phyloP scores from a whole-genome alignment of 768 basidiomycete genomes.

The Lanmaoa rubissima region DNA sequence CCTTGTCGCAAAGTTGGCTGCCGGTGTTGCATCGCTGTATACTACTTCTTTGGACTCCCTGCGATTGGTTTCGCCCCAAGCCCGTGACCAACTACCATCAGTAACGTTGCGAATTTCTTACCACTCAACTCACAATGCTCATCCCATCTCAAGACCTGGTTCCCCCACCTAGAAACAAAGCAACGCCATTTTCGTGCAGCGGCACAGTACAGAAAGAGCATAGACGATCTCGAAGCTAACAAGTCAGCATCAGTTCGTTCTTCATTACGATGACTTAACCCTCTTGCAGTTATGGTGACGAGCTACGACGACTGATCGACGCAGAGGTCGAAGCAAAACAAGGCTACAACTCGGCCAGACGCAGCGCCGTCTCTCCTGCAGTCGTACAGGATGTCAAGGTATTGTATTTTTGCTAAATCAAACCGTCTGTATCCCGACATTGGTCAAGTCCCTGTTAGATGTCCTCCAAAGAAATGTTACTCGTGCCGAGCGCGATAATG shows the following conservation, averaged over 20 bases:
- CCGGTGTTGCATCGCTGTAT: constrained; percentile 71
- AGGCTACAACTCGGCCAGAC: constrained; percentile 65
- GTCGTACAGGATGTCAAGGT: constrained; percentile 84
- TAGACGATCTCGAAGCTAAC: constrained; percentile 81
- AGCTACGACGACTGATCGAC: constrained; percentile 73
- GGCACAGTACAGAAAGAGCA: constrained; percentile 82
- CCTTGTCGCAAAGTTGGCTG: constrained; percentile 79
- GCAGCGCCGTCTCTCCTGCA: constrained; percentile 55
- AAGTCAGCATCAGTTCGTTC: constrained; percentile 41
- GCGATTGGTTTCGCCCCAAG: constrained; percentile 41
- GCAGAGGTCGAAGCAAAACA: constrained; percentile 68
- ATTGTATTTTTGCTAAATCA: background rate
- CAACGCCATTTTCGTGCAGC: constrained; percentile 83
- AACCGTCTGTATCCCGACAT: background rate
- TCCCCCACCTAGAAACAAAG: constrained; percentile 81
- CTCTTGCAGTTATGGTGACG: constrained; percentile 73
- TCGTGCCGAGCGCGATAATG: constrained; percentile 87
- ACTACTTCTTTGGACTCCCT: constrained; percentile 45
- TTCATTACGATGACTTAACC: constrained; percentile 6
- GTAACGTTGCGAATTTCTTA: constrained; percentile 36
- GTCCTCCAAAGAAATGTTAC: constrained; percentile 62
- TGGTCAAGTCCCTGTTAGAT: constrained; percentile 67
- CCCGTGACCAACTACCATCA: constrained; percentile 50
- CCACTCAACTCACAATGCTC: constrained; percentile 5
- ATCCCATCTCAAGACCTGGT: constrained; percentile 54